phyloP scores from a whole-genome alignment of 1,284 basidiomycete genomes.

The Gomphus bonarii region DNA sequence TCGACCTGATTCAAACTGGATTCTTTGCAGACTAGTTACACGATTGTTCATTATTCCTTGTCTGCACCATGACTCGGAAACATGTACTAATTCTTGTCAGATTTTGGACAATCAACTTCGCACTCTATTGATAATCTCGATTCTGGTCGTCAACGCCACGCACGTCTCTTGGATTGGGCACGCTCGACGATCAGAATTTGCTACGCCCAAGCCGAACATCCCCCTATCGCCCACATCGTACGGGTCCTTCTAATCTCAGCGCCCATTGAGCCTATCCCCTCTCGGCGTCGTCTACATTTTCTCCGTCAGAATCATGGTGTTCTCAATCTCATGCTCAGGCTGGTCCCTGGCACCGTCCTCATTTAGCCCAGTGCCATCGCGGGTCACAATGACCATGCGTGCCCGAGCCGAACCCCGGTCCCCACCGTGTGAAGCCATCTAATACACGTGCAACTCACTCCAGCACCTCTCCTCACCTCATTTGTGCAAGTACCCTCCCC shows the following conservation, averaged over 20 bases:
- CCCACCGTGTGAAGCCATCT: background rate
- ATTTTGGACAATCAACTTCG: background rate
- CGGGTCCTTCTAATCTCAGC: no score
- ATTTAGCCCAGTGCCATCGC: background rate
- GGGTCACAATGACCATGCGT: background rate
- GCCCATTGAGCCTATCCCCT: background rate
- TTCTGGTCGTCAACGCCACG: conserved; percentile 6
- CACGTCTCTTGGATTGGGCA: conserved; percentile 1
- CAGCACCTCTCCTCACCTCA: background rate
- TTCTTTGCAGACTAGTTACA: background rate
- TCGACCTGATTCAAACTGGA: background rate
- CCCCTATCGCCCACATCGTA: background rate
- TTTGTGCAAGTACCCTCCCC: background rate
- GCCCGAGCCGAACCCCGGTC: background rate
- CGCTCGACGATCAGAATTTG: background rate
- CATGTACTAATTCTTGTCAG: no score
- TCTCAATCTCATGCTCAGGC: background rate
- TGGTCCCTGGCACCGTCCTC: background rate
- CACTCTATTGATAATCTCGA: background rate
- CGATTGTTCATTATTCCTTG: background rate
- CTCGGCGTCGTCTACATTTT: background rate
- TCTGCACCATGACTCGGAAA: background rate
- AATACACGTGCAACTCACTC: background rate
- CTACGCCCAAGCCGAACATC: conserved; percentile 1
- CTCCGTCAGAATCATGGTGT: background rate